Percentiles rank a stretch among this genome's conserved stretches.
Evolutionary conservation across 208 protist genomes (phyloP).

Genomic region (Spongospora subterranea): DNA sequence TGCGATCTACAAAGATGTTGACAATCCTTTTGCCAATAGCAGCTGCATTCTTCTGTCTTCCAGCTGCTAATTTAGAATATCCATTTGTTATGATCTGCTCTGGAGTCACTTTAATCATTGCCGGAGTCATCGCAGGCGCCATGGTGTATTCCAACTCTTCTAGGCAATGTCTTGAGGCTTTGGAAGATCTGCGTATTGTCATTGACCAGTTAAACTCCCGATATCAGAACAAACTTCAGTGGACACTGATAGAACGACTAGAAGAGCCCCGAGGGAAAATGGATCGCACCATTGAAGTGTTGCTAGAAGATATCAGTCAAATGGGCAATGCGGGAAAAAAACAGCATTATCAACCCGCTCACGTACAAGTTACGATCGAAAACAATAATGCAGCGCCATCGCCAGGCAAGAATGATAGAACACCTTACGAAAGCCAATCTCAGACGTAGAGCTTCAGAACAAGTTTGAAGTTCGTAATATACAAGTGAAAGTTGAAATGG

Average conservation of each 20-base stretch:
- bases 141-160: not conserved
- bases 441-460: no score
- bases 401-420: no score
- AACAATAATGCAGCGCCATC: conserved; percentile 15
- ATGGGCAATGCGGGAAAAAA: not conserved
- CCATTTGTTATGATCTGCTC: not conserved
- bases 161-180: not conserved
- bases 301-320: not conserved
- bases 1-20: not conserved
- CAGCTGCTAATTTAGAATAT: conserved; percentile 6
- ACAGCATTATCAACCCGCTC: not conserved
- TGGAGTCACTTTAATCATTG: conserved; percentile 13
- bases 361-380: not conserved
- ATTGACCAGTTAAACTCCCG: conserved; percentile 31
- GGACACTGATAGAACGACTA: conserved; percentile 16
- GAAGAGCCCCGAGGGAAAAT: not conserved
- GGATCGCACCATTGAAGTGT: not conserved
- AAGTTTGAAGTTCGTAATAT: no score
- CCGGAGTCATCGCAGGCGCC: not conserved
- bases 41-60: conserved; percentile 3
- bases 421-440: no score
- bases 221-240: not conserved
- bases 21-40: not conserved
- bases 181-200: not conserved
- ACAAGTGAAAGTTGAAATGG: no score